A percentile compares a stretch with the other conserved stretches of the same genome.
Evolutionary conservation across 768 basidiomycete species (phyloP).

Genomic region (Boletus pseudo-olivaceus): DNA sequence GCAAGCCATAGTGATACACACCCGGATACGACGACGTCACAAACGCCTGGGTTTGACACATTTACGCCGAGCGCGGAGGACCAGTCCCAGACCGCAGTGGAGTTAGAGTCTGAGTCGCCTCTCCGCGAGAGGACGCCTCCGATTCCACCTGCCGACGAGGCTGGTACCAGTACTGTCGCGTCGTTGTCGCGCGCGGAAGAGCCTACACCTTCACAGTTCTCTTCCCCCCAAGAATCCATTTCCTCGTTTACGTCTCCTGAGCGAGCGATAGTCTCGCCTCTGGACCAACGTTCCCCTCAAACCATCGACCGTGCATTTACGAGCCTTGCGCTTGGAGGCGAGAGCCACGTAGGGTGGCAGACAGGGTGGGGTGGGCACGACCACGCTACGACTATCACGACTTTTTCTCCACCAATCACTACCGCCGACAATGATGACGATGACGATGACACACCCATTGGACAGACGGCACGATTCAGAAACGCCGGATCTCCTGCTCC

Average conservation of each 20-base stretch:
- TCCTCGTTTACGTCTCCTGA: constrained; percentile 22
- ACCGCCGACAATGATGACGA: constrained; percentile 43
- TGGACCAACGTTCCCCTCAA: constrained; percentile 23
- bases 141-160: constrained; percentile 33
- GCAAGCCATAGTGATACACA: constrained; percentile 12
- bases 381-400: constrained; percentile 9
- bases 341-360: constrained; percentile 52
- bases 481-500: constrained; percentile 20
- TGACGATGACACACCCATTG: constrained; percentile 67
- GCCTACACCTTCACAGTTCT: constrained; percentile 4
- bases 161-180: not conserved
- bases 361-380: constrained; percentile 41
- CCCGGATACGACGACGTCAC: constrained; percentile 11
- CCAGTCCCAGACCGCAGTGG: constrained; percentile 19
- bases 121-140: constrained; percentile 30
- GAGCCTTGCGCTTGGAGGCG: constrained; percentile 47
- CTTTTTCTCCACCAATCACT: constrained; percentile 20
- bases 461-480: constrained; percentile 39
- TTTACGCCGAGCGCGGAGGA: constrained; percentile 21
- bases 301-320: constrained; percentile 34
- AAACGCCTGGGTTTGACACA: constrained; percentile 51
- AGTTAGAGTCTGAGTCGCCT: constrained; percentile 11
- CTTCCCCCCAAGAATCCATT: constrained; percentile 10
- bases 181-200: constrained; percentile 18
- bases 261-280: constrained; percentile 29